Conservation (phyloP, 2,329 filamentous ascomycete genomes). For the Phialophora tarda region DNA sequence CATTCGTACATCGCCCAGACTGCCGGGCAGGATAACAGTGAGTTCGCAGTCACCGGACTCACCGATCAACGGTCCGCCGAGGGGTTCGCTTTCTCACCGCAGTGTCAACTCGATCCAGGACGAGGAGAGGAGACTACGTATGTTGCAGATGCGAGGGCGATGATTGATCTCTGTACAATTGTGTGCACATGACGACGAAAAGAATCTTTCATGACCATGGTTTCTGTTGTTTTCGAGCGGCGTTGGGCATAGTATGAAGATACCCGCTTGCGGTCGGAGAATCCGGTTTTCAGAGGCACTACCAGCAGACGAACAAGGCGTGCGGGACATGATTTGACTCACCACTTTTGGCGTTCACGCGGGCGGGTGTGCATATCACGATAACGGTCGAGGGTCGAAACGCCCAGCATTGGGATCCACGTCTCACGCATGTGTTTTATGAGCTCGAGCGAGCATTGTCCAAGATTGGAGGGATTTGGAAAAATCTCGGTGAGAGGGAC, state of each 20-base stretch:
- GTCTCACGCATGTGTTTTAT: background rate
- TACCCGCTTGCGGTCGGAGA: background rate
- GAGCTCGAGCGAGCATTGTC: background rate
- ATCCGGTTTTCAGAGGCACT: background rate
- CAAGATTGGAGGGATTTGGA: background rate
- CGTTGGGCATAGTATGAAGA: slow-evolving; percentile 1
- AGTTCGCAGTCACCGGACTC: slow-evolving; percentile 35
- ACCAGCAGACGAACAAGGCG: background rate
- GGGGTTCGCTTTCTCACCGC: slow-evolving; percentile 40
- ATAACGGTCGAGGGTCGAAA: background rate
- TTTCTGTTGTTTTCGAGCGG: background rate
- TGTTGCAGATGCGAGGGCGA: slow-evolving; percentile 48
- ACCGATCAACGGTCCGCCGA: slow-evolving; percentile 40
- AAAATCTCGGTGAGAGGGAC: background rate
- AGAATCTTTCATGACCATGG: background rate
- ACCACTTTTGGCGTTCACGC: background rate
- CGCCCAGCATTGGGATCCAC: background rate
- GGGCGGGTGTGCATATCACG: background rate
- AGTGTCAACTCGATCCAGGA: slow-evolving; percentile 44
- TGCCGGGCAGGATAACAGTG: slow-evolving; percentile 43
- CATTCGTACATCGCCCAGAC: slow-evolving; percentile 46
- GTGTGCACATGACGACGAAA: background rate
- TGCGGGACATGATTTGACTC: background rate
- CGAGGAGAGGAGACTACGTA: slow-evolving; percentile 48
- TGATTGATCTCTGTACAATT: slow-evolving; percentile 12